These are phyloP conservation scores for Amyloporia xantha DNA, from an alignment of 768 basidiomycete genomes.

Conservation along the genomic window DNA sequence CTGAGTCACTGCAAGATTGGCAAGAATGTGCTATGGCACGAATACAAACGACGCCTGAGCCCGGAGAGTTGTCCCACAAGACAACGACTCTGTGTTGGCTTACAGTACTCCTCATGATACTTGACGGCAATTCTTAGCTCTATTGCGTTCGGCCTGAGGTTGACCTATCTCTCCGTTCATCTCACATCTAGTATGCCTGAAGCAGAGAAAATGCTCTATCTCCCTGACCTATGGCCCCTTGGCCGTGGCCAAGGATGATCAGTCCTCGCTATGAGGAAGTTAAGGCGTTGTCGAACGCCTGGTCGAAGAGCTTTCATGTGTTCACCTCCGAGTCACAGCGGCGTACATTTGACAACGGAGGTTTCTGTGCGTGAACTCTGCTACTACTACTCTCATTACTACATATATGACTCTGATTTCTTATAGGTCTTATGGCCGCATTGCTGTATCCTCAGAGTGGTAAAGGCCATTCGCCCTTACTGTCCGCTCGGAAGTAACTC, in stretches of 20 bases:
- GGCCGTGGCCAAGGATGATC: too few relatives aligned
- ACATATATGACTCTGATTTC: background rate
- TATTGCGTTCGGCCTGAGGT: too few relatives aligned
- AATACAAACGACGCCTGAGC: too few relatives aligned
- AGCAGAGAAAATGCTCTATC: conserved; percentile 1
- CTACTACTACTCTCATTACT: background rate
- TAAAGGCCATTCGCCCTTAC: conserved; percentile 3
- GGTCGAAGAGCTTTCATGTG: conserved; percentile 21
- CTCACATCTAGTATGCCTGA: too few relatives aligned
- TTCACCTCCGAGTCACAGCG: conserved; percentile 23
- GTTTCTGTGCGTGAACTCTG: conserved; percentile 17
- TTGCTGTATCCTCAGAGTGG: conserved; percentile 10
- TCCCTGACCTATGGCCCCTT: conserved; percentile 21
- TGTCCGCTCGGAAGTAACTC: background rate
- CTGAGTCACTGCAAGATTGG: too few relatives aligned
- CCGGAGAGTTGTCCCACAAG: too few relatives aligned
- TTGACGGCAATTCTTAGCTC: too few relatives aligned
- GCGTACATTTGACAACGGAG: conserved; percentile 20
- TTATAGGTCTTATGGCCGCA: conserved; percentile 4
- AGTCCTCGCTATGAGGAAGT: conserved; percentile 23
- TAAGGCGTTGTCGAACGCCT: conserved; percentile 21
- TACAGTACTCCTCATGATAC: too few relatives aligned
- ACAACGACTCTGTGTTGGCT: too few relatives aligned
- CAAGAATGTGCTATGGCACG: too few relatives aligned
- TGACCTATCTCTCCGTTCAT: too few relatives aligned